These are phyloP conservation scores for Quercus phellos DNA, from an alignment of 331 rosid genomes.

Conservation along the genomic window DNA sequence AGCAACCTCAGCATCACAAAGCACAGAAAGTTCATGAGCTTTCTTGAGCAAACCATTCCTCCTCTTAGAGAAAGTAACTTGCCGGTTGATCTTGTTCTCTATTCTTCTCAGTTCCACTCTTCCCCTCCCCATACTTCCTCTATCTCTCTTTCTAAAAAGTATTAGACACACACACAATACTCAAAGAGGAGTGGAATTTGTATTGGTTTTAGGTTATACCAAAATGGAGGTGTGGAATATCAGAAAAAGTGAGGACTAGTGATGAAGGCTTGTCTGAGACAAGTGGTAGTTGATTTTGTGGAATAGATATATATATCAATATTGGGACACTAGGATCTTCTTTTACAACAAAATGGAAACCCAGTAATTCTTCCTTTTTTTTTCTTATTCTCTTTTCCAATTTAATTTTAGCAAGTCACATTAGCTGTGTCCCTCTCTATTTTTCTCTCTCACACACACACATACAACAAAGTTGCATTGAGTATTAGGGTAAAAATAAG, in stretches of 20 bases:
- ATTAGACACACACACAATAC: not conserved
- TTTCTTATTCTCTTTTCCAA: conserved; percentile 26
- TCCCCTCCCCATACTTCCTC: conserved; percentile 66
- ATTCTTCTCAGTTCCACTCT: conserved; percentile 88
- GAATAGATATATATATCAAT: not conserved
- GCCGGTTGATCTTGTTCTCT: conserved; percentile 96
- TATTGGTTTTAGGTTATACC: not conserved
- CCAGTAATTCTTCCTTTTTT: conserved; percentile 24
- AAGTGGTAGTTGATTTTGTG: conserved; percentile 20
- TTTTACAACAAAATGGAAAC: conserved; percentile 52
- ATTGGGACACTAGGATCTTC: conserved; percentile 26
- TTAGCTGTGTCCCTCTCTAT: not conserved
- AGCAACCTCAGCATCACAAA: conserved; percentile 93
- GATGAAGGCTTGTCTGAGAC: conserved; percentile 13
- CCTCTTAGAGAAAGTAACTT: conserved; percentile 92
- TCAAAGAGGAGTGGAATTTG: not conserved
- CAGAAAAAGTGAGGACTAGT: not conserved
- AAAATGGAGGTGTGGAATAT: conserved; percentile 17
- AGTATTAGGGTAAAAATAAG: not conserved
- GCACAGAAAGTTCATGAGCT: conserved; percentile 86
- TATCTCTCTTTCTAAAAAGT: not conserved
- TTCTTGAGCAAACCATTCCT: conserved; percentile 88
- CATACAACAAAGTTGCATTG: conserved; percentile 1
- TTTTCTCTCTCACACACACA: not conserved
- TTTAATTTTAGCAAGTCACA: conserved; percentile 26